Conservation (phyloP, 202 grass and related monocot genomes). For the Eragrostis tef region DNA sequence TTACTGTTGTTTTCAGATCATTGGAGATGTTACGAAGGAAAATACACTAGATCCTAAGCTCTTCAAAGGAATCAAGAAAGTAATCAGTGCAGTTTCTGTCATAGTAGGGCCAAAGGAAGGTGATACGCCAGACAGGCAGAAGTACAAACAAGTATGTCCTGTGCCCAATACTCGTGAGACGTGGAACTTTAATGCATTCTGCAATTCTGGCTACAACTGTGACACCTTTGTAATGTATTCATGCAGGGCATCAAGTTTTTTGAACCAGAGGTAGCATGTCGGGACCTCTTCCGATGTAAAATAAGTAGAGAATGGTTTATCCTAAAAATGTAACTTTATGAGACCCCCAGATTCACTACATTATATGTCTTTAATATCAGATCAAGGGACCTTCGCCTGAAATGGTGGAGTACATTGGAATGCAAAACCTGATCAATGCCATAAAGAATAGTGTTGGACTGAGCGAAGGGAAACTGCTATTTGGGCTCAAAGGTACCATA, state of each 20-base stretch:
- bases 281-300: conserved; percentile 43
- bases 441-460: conserved; percentile 67
- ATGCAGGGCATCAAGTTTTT: conserved; percentile 98
- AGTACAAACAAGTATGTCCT: conserved; percentile 84
- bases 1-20: conserved; percentile 57
- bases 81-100: conserved; percentile 86
- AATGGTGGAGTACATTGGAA: conserved; percentile 89
- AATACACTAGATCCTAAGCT: conserved; percentile 71
- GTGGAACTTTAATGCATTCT: conserved; percentile 23
- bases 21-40: conserved; percentile 84
- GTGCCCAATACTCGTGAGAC: neutral
- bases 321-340: conserved; percentile 37
- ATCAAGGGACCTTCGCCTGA: conserved; percentile 95
- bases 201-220: conserved; percentile 21
- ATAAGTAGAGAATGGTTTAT: conserved; percentile 40
- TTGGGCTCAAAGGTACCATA: conserved; percentile 77
- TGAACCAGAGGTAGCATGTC: conserved; percentile 82
- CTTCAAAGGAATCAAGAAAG: conserved; percentile 86
- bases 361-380: conserved; percentile 58
- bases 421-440: conserved; percentile 87
- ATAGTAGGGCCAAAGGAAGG: conserved; percentile 98
- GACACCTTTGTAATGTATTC: conserved; percentile 40
- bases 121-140: conserved; percentile 90
- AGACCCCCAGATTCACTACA: conserved; percentile 35
- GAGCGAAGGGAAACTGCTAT: conserved; percentile 79